Percentiles rank a stretch among this genome's conserved stretches.
phyloP scores from a whole-genome alignment of 2,329 filamentous ascomycete species.

The Aschersonia sp. region DNA sequence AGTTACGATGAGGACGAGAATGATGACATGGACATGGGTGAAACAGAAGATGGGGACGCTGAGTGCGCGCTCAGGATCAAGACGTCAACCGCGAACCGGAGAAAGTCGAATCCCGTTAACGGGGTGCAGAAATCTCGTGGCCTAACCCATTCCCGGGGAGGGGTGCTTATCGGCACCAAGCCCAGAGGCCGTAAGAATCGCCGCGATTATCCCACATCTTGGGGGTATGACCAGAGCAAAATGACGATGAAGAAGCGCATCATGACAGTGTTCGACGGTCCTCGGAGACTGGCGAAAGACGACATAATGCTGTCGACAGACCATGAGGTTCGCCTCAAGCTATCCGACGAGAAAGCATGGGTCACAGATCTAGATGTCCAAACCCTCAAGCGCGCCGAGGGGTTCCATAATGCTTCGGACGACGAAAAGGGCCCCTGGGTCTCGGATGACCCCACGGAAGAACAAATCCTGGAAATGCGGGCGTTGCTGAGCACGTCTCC shows the following conservation, averaged over 20 bases:
- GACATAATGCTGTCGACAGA: slow-evolving; percentile 98
- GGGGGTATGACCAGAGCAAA: slow-evolving; percentile 82
- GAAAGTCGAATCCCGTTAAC: slow-evolving; percentile 36
- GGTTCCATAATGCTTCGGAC: slow-evolving; percentile 62
- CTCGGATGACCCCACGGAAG: slow-evolving; percentile 52
- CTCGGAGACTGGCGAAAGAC: slow-evolving; percentile 82
- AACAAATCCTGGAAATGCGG: slow-evolving; percentile 46
- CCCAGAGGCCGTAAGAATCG: slow-evolving; percentile 71
- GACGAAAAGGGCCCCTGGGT: slow-evolving; percentile 83
- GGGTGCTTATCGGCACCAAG: slow-evolving; percentile 42
- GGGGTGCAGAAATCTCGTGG: slow-evolving; percentile 54
- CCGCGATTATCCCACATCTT: slow-evolving; percentile 83
- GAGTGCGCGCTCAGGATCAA: slow-evolving; percentile 27
- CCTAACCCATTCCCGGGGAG: slow-evolving; percentile 64
- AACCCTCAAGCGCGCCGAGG: slow-evolving; percentile 77
- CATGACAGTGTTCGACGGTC: slow-evolving; percentile 81
- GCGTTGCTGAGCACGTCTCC: slow-evolving; percentile 24
- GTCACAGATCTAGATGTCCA: slow-evolving; percentile 89
- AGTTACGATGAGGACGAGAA: slow-evolving; percentile 34
- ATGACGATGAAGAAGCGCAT: slow-evolving; percentile 99
- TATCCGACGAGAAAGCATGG: slow-evolving; percentile 63
- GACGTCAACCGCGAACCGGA: slow-evolving; percentile 29
- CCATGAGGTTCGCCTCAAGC: slow-evolving; percentile 77
- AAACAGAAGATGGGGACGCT: slow-evolving; percentile 35
- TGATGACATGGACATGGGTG: slow-evolving; percentile 31